Conservation (phyloP, 2,329 filamentous ascomycete species). For the Thelonectria rubi region DNA sequence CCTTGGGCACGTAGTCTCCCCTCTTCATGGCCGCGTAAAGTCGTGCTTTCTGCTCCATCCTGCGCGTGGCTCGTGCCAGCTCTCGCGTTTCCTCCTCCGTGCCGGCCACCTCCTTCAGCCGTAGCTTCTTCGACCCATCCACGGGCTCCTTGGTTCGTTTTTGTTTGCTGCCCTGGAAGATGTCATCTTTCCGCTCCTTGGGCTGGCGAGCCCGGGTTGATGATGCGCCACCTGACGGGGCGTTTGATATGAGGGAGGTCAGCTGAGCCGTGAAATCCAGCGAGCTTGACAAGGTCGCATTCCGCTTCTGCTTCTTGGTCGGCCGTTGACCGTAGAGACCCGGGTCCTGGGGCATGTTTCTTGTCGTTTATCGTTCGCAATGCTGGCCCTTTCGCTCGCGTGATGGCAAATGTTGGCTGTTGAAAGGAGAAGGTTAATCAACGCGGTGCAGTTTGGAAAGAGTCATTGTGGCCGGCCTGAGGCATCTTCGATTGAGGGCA, state of each 20-base stretch:
- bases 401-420: slow-evolving; percentile 1
- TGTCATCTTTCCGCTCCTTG: slow-evolving; percentile 60
- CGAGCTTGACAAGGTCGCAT: slow-evolving; percentile 75
- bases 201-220: slow-evolving; percentile 57
- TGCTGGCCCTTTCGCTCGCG: not conserved
- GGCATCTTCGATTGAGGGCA: slow-evolving; percentile 23
- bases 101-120: slow-evolving; percentile 61
- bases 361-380: not conserved
- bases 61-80: slow-evolving; percentile 75
- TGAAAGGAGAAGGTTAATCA: slow-evolving; percentile 3
- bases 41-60: slow-evolving; percentile 89
- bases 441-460: slow-evolving; percentile 4
- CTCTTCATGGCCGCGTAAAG: slow-evolving; percentile 90
- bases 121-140: slow-evolving; percentile 58
- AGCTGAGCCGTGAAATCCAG: slow-evolving; percentile 91
- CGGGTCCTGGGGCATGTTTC: slow-evolving; percentile 69
- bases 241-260: slow-evolving; percentile 76
- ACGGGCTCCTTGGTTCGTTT: slow-evolving; percentile 51
- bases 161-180: slow-evolving; percentile 45
- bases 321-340: slow-evolving; percentile 81
- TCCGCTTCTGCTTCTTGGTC: slow-evolving; percentile 73
- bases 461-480: slow-evolving; percentile 31
- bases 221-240: slow-evolving; percentile 52
- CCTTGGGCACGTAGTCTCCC: slow-evolving; percentile 78
- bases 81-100: slow-evolving; percentile 72